These are phyloP conservation scores for Chrysochromulina tobinii DNA, from an alignment of 78 protist genomes.

Conservation along the genomic window DNA sequence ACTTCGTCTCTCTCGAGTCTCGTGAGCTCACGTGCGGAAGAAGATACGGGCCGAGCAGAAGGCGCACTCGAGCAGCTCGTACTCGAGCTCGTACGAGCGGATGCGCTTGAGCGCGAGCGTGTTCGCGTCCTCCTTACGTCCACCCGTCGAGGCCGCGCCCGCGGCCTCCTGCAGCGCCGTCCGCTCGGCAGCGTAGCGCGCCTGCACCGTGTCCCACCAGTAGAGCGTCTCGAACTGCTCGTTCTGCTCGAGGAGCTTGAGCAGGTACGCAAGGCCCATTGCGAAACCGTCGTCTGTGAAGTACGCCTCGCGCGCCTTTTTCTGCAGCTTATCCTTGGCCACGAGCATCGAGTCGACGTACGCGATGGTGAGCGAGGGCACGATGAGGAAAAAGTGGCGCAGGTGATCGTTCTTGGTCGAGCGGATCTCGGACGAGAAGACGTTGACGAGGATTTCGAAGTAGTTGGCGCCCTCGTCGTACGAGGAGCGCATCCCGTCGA, in stretches of 20 bases:
- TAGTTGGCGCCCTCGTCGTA: constrained; percentile 89
- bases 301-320: constrained; percentile 40
- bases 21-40: background rate
- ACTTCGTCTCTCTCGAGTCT: too few relatives aligned
- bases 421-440: constrained; percentile 63
- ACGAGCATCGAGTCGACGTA: constrained; percentile 80
- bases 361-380: constrained; percentile 89
- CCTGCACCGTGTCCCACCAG: constrained; percentile 86
- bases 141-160: background rate
- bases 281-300: constrained; percentile 98
- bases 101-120: background rate
- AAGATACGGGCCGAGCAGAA: background rate
- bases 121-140: background rate
- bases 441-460: constrained; percentile 67
- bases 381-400: constrained; percentile 72
- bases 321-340: constrained; percentile 73
- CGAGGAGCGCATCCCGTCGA: constrained; percentile 61
- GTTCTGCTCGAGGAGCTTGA: constrained; percentile 80
- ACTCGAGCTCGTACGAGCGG: background rate
- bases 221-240: constrained; percentile 83
- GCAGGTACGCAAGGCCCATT: constrained; percentile 87
- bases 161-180: background rate
- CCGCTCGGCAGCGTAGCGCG: background rate
- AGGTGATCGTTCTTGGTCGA: constrained; percentile 68
- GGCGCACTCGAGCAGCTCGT: background rate